Evolutionary conservation across 257 asterid genomes (phyloP).

Genomic region (Ophiorrhiza pumila): DNA sequence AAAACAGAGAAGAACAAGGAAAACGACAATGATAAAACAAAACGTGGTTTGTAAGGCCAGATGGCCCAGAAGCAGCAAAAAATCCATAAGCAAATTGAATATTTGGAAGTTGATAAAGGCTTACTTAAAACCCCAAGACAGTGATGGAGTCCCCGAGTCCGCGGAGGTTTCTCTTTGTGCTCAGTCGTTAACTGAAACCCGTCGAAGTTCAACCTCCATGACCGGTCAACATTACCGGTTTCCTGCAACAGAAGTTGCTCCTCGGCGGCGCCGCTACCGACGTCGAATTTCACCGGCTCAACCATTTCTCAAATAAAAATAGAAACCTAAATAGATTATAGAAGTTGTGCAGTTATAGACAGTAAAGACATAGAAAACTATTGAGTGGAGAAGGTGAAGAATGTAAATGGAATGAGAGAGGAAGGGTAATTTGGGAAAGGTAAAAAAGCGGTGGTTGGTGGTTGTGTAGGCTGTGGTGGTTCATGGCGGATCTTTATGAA

Average conservation of each 20-base stretch:
- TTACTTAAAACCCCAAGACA: slow-evolving; percentile 47
- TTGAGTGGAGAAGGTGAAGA: neutral
- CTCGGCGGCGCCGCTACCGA: slow-evolving; percentile 29
- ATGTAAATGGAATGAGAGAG: neutral
- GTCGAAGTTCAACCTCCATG: slow-evolving; percentile 51
- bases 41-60: neutral
- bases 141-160: slow-evolving; percentile 40
- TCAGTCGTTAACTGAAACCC: slow-evolving; percentile 34
- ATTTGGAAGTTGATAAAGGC: neutral
- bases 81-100: neutral
- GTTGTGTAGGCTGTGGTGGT: neutral
- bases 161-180: slow-evolving; percentile 41
- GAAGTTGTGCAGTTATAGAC: no score
- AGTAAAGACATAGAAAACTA: no score
- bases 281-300: slow-evolving; percentile 26
- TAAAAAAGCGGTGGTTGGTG: slow-evolving; percentile 3
- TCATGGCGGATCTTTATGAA: slow-evolving; percentile 9
- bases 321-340: no score
- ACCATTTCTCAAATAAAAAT: slow-evolving; percentile 29
- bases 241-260: slow-evolving; percentile 36
- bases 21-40: neutral
- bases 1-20: neutral
- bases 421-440: slow-evolving; percentile 11
- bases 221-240: slow-evolving; percentile 30
- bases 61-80: neutral